Evolutionary conservation across 1,284 basidiomycete species (phyloP), one percentile per base, ranked within the genome.

Genomic region (Mycena citricolor): DNA sequence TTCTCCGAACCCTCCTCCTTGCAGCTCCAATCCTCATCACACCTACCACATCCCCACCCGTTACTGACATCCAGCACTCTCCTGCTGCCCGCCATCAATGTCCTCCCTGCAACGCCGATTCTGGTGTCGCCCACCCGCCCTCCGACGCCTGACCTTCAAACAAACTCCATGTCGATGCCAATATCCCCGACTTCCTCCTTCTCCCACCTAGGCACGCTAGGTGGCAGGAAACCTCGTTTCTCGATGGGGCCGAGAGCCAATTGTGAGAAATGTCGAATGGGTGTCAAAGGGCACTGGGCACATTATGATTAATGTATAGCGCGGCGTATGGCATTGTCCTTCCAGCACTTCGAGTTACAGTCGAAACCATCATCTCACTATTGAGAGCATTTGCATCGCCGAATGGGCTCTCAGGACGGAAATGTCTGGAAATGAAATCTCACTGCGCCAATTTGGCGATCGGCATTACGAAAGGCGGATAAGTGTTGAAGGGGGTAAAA

Each of bases 241-340:
- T 79, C 76, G 45, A 86, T 88, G 81, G 85, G 85, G 10, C 85
- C 84, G 1, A 72, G 84, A 6, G 69, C 76, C 4, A 84, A 84
- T 56, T 88, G 86, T 56, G 69, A 83, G 39, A 83, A 84, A 53
- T 88, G 85, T 62, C 68, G 76, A 44, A 59, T 76, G 54, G 80
- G 82, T 2, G 72, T 86, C 4, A 80, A 79, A 56, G 85, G 83
- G 4, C 85, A 88, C 58, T 85, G 75, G 63, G 77, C 79, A 59
- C 85, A 88, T 63, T 74, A 81, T 52, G 74, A 77, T 51, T 81
- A 62, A 70, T 42, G 52, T 56, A 33, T 16, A 25, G 10, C 6
- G 33, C 12, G 33, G 33, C 45, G 34, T 42, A 51, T 45, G n/a
- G n/a, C n/a, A n/a, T n/a, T n/a, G n/a, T n/a, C n/a, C n/a, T n/a